Base-by-base conservation (phyloP, 2,329 filamentous ascomycete genomes). In the Lasiodiplodia theobromae region DNA sequence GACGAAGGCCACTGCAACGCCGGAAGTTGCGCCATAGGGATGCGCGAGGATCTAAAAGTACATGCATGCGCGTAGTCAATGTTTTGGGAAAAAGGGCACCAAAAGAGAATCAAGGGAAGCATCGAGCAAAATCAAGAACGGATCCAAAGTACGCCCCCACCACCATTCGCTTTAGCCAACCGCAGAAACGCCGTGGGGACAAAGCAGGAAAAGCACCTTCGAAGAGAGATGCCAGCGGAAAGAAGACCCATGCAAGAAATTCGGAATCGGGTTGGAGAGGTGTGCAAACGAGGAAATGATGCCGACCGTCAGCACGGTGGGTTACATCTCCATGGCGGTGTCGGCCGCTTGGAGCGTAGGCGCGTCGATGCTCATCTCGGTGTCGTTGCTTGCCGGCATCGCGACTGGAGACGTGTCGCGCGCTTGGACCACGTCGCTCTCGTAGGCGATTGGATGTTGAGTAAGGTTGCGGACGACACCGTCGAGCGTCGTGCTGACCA, bases 381-480 rank as follows among this genome's bases (percentile, higher is more conserved):
- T 56, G 58, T 68, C 58, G 58, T 56, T 64, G 49, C 31, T 63
- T 18, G 58, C 38, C 67, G 57, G 58, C 8, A 58, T 64, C 51
- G 38, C 49, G 18, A 54, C 16, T 40, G 65, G 52, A 4, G 67
- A 68, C 25, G 58, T 37, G 47, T 63, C 67, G 47, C 67, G 57
- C 28, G 67, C 67, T 49, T 49, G 11, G 67, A 68, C 67, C 51
- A 68, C 67, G 3, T 63, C 67, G 58, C 67, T 68, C 57, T 68
- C 67, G 38, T 64, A 68, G 49, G 28, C 67, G 67, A 68, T 68
- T 57, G 67, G 67, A 31, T 64, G 67, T 25, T 68, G 67, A 14
- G 67, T 68, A 49, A 68, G 67, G 67, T 68, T 68, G 58, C 67
- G 67, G 37, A 68, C 58, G 28, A 57, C 67, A n/a, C 67, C 67